Conservation (phyloP, 257 asterid genomes). For the Fraxinus pennsylvanica region DNA sequence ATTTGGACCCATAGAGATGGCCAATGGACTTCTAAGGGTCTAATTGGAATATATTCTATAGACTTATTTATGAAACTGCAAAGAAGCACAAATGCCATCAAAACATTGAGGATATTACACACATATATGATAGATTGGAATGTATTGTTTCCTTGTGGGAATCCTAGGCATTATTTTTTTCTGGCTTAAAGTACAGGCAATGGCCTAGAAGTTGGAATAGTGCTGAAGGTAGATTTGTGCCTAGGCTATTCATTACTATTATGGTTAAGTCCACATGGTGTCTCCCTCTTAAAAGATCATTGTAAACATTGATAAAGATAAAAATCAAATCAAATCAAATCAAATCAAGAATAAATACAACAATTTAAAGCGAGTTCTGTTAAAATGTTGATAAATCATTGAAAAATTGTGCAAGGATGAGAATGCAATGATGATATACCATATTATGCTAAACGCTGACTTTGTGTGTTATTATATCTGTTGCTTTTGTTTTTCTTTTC, state of each 20-base stretch:
- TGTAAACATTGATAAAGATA: background rate
- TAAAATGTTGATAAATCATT: background rate
- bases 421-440: background rate
- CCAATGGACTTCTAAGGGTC: background rate
- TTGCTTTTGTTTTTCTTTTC: too few species aligned
- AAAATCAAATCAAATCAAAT: background rate
- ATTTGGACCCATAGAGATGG: background rate
- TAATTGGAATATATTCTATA: background rate
- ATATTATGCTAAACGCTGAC: too few species aligned
- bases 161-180: background rate
- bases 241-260: background rate
- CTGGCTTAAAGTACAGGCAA: background rate
- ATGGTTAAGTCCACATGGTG: background rate
- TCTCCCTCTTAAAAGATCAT: background rate
- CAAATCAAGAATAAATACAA: background rate
- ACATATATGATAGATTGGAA: background rate
- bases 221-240: background rate
- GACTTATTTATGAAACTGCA: background rate
- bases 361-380: background rate
- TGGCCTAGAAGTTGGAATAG: background rate
- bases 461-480: too few species aligned
- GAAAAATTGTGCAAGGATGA: background rate
- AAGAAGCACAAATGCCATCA: slow-evolving; percentile 1
- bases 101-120: background rate
- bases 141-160: background rate